Evolutionary conservation across 805 yeast species (phyloP).

Genomic region (Myxozyma neotropica): DNA sequence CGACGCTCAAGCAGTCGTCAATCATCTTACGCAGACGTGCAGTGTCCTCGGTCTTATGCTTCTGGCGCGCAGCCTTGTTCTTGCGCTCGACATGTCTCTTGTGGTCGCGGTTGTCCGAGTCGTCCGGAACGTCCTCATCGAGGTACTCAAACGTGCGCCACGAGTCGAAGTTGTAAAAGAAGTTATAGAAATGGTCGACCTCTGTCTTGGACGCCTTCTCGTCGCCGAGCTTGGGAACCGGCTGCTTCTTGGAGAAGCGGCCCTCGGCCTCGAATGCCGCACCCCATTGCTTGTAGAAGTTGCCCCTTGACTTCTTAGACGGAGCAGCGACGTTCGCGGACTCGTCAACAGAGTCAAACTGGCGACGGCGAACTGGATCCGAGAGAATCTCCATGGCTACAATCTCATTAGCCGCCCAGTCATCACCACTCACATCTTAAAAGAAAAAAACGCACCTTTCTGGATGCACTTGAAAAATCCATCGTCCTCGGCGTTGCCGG

Average conservation of each 20-base stretch:
- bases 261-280: constrained; percentile 89
- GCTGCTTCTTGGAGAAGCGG: constrained; percentile 88
- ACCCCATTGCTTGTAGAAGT: constrained; percentile 89
- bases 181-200: constrained; percentile 84
- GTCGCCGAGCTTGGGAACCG: constrained; percentile 82
- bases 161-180: constrained; percentile 93
- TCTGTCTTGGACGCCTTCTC: constrained; percentile 65
- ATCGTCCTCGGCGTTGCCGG: constrained; percentile 80
- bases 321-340: constrained; percentile 86
- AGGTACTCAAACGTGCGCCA: constrained; percentile 98
- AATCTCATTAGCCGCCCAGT: too few species aligned
- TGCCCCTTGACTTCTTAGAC: constrained; percentile 61
- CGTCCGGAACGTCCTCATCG: constrained; percentile 99
- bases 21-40: constrained; percentile 83
- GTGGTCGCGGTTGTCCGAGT: constrained; percentile 98
- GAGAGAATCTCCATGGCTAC: constrained; percentile 85
- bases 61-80: constrained; percentile 94
- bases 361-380: constrained; percentile 84
- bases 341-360: constrained; percentile 93
- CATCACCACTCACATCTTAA: too few species aligned
- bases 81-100: constrained; percentile 98
- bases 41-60: constrained; percentile 96
- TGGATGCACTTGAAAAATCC: constrained; percentile 98
- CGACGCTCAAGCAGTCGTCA: constrained; percentile 84
- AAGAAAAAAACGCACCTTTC: too few species aligned